Percentiles rank a stretch among this genome's conserved stretches.
Evolutionary conservation across 192 early-diverging fungal genomes (phyloP).

Genomic region (Jimgerdemannia flammicorona): DNA sequence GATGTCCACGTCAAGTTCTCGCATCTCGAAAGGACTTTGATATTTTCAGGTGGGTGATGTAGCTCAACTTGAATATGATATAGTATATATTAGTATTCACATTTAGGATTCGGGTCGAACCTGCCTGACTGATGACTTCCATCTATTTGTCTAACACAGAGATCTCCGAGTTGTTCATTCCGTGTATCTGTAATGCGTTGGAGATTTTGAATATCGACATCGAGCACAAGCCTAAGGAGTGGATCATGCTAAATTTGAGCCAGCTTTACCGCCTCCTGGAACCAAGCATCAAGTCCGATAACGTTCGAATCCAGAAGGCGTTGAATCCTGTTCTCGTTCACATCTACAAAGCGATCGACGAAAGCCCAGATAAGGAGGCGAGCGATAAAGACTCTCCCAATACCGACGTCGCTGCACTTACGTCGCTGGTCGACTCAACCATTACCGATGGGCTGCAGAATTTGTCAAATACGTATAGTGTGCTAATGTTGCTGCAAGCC

Average conservation of each 20-base stretch:
- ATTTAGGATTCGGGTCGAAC: background rate
- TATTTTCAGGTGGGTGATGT: background rate
- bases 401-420: slow-evolving; percentile 51
- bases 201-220: slow-evolving; percentile 66
- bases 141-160: slow-evolving; percentile 36
- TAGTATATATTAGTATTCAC: background rate
- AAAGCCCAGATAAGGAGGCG: slow-evolving; percentile 26
- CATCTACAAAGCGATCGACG: slow-evolving; percentile 61
- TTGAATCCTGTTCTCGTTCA: slow-evolving; percentile 69
- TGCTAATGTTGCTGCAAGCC: slow-evolving; percentile 65
- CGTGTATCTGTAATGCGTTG: slow-evolving; percentile 59
- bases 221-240: slow-evolving; percentile 53
- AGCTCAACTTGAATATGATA: background rate
- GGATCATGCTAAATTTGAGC: slow-evolving; percentile 63
- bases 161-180: slow-evolving; percentile 47
- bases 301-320: slow-evolving; percentile 64
- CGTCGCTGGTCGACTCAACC: slow-evolving; percentile 54
- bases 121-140: background rate
- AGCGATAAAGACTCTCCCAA: slow-evolving; percentile 37
- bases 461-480: slow-evolving; percentile 60
- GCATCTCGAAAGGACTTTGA: slow-evolving; percentile 63
- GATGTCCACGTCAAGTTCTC: slow-evolving; percentile 63
- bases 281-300: slow-evolving; percentile 71
- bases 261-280: slow-evolving; percentile 63
- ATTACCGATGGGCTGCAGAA: slow-evolving; percentile 66